Evolutionary conservation across 371 early-diverging fungal species (phyloP).

Genomic region (Saksenaea oblongispora): DNA sequence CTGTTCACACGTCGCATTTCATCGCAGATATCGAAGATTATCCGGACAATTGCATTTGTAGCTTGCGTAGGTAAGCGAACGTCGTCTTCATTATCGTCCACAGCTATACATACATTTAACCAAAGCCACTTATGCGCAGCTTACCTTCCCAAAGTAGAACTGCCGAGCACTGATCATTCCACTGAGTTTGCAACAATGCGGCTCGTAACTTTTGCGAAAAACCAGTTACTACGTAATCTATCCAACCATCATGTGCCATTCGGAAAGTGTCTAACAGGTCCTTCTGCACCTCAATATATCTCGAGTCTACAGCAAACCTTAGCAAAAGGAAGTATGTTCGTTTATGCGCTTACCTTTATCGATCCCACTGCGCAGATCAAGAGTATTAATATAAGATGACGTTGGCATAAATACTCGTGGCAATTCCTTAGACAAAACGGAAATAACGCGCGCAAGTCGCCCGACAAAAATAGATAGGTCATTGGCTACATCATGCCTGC

Average conservation of each 20-base stretch:
- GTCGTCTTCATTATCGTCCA: constrained; percentile 23
- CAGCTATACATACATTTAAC: background rate
- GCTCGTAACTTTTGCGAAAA: constrained; percentile 24
- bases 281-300: constrained; percentile 22
- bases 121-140: background rate
- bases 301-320: constrained; percentile 24
- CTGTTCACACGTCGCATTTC: constrained; percentile 52
- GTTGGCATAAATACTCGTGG: constrained; percentile 22
- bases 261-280: constrained; percentile 22
- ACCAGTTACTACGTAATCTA: constrained; percentile 24
- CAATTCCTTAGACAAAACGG: constrained; percentile 32
- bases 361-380: constrained; percentile 33
- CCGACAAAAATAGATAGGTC: constrained; percentile 34
- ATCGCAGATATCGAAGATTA: constrained; percentile 45
- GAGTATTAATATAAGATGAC: constrained; percentile 8
- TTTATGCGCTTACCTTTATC: constrained; percentile 27
- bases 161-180: constrained; percentile 39
- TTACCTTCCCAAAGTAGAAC: constrained; percentile 40
- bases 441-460: constrained; percentile 36
- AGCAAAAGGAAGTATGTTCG: background rate
- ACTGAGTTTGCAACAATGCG: constrained; percentile 12
- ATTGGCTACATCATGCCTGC: constrained; percentile 12
- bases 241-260: constrained; percentile 47
- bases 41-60: constrained; percentile 37
- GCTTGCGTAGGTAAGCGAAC: constrained; percentile 49